A percentile compares a stretch with the other conserved stretches of the same genome.
These are phyloP conservation scores for Coemansia sp. DNA, from an alignment of 192 early-diverging fungal species.

Conservation along the genomic window DNA sequence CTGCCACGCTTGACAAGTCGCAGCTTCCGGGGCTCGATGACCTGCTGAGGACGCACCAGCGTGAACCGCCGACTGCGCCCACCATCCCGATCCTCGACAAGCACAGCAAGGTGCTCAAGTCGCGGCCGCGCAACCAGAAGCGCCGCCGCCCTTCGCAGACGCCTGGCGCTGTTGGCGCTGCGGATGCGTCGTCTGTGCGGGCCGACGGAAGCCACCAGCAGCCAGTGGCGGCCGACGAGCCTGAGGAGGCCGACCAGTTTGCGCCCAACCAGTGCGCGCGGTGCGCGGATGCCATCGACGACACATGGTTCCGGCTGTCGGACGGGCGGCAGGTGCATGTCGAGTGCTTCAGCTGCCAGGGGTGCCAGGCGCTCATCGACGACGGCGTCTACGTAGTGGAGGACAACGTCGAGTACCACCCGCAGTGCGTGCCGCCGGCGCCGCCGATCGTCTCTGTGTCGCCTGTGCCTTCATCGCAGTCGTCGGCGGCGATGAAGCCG, in stretches of 20 bases:
- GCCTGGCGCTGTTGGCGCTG: background rate
- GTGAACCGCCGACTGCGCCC: constrained; percentile 42
- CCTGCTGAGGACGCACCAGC: constrained; percentile 48
- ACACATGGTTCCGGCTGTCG: constrained; percentile 57
- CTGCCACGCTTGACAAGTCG: constrained; percentile 12
- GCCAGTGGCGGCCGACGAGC: background rate
- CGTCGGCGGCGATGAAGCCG: constrained; percentile 16
- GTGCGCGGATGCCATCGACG: constrained; percentile 39
- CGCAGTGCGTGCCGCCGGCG: constrained; percentile 49
- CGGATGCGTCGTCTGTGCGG: background rate
- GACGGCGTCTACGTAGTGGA: constrained; percentile 59
- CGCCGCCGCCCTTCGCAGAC: constrained; percentile 29
- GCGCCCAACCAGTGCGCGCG: constrained; percentile 49
- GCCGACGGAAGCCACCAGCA: background rate
- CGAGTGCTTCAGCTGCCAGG: constrained; percentile 58
- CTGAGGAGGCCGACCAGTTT: constrained; percentile 7
- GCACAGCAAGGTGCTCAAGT: constrained; percentile 49
- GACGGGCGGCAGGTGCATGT: constrained; percentile 59
- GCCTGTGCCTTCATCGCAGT: constrained; percentile 34
- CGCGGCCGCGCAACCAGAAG: constrained; percentile 52
- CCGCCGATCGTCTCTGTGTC: constrained; percentile 56
- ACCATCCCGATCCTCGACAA: constrained; percentile 49
- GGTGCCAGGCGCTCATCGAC: constrained; percentile 51
- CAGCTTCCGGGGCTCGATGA: constrained; percentile 48
- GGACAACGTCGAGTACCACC: constrained; percentile 46